Conservation (phyloP, 352 stramenopile genomes). For the Pythium rhizo-oryzae region DNA sequence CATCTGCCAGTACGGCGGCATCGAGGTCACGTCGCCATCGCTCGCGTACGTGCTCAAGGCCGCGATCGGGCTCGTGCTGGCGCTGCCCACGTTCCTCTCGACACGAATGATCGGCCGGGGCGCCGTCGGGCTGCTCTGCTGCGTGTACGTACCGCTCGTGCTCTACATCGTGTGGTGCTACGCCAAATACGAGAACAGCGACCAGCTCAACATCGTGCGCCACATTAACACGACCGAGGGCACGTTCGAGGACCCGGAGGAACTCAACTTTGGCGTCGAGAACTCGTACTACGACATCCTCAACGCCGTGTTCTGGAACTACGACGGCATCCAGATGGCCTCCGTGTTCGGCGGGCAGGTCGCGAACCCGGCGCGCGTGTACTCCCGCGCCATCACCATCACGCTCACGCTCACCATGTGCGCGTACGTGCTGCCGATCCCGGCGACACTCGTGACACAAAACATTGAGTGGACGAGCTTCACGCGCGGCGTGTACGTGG, state of each 20-base stretch:
- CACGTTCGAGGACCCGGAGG: slow-evolving; percentile 8
- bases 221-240: slow-evolving; percentile 4
- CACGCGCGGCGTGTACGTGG: slow-evolving; percentile 80
- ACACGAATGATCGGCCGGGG: slow-evolving; percentile 69
- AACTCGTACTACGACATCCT: slow-evolving; percentile 34
- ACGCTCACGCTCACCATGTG: slow-evolving; percentile 61
- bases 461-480: slow-evolving; percentile 59
- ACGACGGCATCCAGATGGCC: slow-evolving; percentile 88
- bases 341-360: slow-evolving; percentile 88
- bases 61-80: slow-evolving; percentile 31
- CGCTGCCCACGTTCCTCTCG: slow-evolving; percentile 30
- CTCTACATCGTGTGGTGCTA: slow-evolving; percentile 42
- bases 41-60: slow-evolving; percentile 30
- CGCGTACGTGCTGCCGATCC: slow-evolving; percentile 86
- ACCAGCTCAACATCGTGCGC: slow-evolving; percentile 8
- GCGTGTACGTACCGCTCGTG: slow-evolving; percentile 87
- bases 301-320: slow-evolving; percentile 95
- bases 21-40: slow-evolving; percentile 13
- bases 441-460: slow-evolving; percentile 62
- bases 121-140: slow-evolving; percentile 54
- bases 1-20: slow-evolving; percentile 4
- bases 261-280: slow-evolving; percentile 9
- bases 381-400: slow-evolving; percentile 72
- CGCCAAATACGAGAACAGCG: slow-evolving; percentile 12
- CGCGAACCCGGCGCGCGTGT: slow-evolving; percentile 66